Evolutionary conservation across 2,329 filamentous ascomycete genomes (phyloP), one percentile per base, ranked within the genome.

Genomic region (Calonectria hawksworthii): DNA sequence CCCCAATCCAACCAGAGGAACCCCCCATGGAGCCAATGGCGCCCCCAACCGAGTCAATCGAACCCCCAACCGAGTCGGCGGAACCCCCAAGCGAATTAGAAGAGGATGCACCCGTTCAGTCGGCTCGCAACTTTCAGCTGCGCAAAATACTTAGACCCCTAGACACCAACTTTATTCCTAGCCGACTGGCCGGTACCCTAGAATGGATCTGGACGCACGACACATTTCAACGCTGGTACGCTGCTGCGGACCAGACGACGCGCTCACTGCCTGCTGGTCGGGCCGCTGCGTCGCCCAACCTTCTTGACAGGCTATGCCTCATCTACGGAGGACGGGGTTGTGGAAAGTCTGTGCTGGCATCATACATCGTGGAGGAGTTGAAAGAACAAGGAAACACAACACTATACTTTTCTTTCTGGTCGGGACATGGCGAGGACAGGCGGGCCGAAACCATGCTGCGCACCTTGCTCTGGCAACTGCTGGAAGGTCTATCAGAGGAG

Each of bases 181-280:
- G 30, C 11, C 52, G 36, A 23, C 52, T 69, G 3, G 18, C 13
- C 1, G 66, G 66, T 2, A 69, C 66, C 26, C 4, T 59, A 30
- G 51, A 69, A 32, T 69, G 66, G 66, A 69, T 61, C 16, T 68
- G 66, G 66, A 59, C 66, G 10, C 66, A 69, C 51, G 26, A 59
- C 26, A 28, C 51, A 23, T 69, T 69, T 23, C 38, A 61, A 21
- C 28, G 32, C 13, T 69, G 52, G 66, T 30, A 0, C 66, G 38
- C 10, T 9, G 34, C 38, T n/a, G 28, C 18, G 8, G 9, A 30
- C 23, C 13, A 32, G 30, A 69, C 36, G 21, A 41, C 18, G 18
- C 34, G n/a, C 10, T 47, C 36, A 30, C 56, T 41, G 23, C 18
- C 51, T 18, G 18, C 32, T 28, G 65, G 34, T 28, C 52, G 52